These are phyloP conservation scores for Trapa incisa DNA, from an alignment of 345 rosid genomes.

Conservation along the genomic window DNA sequence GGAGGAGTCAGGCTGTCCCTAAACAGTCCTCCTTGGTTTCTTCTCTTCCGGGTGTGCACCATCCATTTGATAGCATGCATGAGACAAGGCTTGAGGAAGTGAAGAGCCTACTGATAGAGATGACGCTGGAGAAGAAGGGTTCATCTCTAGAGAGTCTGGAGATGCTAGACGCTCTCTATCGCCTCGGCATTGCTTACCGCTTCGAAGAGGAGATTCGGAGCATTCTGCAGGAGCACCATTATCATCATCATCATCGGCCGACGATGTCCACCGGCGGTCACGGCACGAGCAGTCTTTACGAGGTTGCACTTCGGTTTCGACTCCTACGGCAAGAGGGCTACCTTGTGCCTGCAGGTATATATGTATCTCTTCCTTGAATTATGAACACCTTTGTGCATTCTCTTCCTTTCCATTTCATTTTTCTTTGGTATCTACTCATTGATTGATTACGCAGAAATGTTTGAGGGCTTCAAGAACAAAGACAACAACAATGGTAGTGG, in stretches of 20 bases:
- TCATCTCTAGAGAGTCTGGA: constrained; percentile 4
- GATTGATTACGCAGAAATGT: not conserved
- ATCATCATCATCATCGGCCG: too few species aligned
- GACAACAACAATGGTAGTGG: not conserved
- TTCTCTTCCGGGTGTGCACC: not conserved
- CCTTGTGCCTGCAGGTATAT: constrained; percentile 20
- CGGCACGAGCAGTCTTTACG: constrained; percentile 10
- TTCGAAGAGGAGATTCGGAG: constrained; percentile 6
- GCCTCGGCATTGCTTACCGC: constrained; percentile 5
- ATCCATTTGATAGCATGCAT: not conserved
- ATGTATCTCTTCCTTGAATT: too few species aligned
- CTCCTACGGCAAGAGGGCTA: constrained; percentile 30
- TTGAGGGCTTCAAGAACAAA: not conserved
- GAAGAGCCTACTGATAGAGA: not conserved
- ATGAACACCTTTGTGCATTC: too few species aligned
- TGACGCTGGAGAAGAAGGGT: not conserved
- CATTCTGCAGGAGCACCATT: not conserved
- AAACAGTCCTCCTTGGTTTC: too few species aligned
- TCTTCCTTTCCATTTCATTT: too few species aligned
- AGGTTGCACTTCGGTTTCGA: constrained; percentile 26
- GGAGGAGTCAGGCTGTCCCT: too few species aligned
- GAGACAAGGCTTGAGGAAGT: constrained; percentile 1
- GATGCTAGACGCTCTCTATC: constrained; percentile 11
- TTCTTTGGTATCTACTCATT: too few species aligned
- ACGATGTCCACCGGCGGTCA: not conserved